Conservation (phyloP, 306 rosid genomes). For the Dalbergia cultrata region DNA sequence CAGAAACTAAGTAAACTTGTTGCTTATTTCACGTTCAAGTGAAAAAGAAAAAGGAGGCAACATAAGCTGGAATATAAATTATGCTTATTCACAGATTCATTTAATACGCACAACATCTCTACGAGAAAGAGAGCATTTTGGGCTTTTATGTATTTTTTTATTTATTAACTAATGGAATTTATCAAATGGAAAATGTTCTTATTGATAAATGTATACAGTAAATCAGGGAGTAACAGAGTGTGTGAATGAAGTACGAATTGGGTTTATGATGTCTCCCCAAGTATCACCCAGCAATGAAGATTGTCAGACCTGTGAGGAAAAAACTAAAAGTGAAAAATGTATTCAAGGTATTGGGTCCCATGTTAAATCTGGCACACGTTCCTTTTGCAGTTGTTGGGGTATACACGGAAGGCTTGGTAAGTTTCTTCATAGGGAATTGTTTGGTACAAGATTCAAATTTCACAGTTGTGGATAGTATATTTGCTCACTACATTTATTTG, state of each 20-base stretch:
- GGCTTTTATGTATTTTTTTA: neutral
- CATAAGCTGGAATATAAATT: neutral
- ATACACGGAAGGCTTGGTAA: slow-evolving; percentile 77
- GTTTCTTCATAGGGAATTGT: slow-evolving; percentile 22
- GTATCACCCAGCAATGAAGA: slow-evolving; percentile 91
- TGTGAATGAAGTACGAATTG: slow-evolving; percentile 82
- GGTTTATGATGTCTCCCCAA: slow-evolving; percentile 92
- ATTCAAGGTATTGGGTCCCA: slow-evolving; percentile 89
- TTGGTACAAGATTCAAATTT: neutral
- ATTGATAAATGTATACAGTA: neutral
- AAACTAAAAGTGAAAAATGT: slow-evolving; percentile 84
- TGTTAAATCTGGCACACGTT: slow-evolving; percentile 92
- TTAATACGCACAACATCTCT: neutral
- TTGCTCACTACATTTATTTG: too few relatives aligned
- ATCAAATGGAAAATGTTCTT: neutral
- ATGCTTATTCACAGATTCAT: neutral
- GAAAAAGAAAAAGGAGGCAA: neutral
- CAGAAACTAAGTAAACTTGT: neutral
- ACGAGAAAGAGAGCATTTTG: neutral
- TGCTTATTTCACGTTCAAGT: neutral
- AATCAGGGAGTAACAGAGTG: slow-evolving; percentile 77
- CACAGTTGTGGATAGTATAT: neutral
- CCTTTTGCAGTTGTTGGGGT: slow-evolving; percentile 96
- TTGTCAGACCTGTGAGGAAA: slow-evolving; percentile 82
- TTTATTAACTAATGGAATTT: slow-evolving; percentile 11